A percentile compares a stretch with the other conserved stretches of the same genome.
Conservation (phyloP, 2,329 filamentous ascomycete species). For the Colletotrichum melonis region DNA sequence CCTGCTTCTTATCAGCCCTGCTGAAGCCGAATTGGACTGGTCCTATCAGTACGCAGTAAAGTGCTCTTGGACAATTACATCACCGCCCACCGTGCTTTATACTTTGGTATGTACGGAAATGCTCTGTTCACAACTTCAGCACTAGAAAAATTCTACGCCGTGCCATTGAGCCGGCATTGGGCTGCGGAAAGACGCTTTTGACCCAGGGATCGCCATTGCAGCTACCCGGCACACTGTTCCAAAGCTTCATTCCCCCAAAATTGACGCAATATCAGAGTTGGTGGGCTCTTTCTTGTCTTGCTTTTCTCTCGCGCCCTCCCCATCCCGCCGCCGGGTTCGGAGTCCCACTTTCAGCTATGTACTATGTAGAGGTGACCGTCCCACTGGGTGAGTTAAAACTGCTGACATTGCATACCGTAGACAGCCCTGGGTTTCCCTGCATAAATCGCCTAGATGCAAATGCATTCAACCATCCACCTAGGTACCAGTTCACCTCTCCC, state of each 20-base stretch:
- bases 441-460: conserved; percentile 25
- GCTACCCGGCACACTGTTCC: neutral
- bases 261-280: conserved; percentile 21
- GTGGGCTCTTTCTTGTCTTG: neutral
- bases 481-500: neutral
- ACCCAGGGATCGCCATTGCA: conserved; percentile 6
- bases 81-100: neutral
- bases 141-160: neutral
- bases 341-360: neutral
- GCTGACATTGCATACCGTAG: conserved; percentile 1
- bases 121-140: neutral
- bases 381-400: neutral
- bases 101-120: neutral
- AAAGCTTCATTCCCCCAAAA: neutral
- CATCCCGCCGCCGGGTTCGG: conserved; percentile 22
- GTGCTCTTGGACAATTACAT: conserved; percentile 17
- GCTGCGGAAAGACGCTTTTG: neutral
- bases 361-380: neutral
- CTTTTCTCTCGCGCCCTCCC: neutral
- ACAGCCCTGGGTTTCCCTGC: neutral
- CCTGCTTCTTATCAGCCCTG: conserved; percentile 32
- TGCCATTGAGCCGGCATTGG: conserved; percentile 19
- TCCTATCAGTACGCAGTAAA: no score
- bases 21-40: conserved; percentile 5
- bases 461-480: neutral